These are phyloP conservation scores for Rhizomucor miehei DNA, from an alignment of 371 early-diverging fungal species.

Conservation along the genomic window DNA sequence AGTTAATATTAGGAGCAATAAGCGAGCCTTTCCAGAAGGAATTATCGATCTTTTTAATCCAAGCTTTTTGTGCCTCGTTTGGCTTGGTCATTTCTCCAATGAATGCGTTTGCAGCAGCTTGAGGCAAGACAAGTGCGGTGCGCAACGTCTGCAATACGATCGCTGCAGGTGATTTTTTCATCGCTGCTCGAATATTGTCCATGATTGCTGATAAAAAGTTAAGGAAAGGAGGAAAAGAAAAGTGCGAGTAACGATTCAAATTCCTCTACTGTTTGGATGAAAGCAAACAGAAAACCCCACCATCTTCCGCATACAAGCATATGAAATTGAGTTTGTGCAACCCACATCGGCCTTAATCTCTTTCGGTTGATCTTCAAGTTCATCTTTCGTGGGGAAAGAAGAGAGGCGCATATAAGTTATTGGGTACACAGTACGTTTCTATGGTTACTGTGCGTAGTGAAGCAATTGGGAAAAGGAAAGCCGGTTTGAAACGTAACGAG, in stretches of 20 bases:
- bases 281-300: too few relatives aligned
- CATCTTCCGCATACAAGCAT: too few relatives aligned
- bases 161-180: constrained; percentile 19
- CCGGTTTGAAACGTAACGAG: too few relatives aligned
- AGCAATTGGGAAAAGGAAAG: too few relatives aligned
- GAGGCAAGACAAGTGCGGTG: constrained; percentile 14
- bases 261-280: too few relatives aligned
- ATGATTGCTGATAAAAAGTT: constrained; percentile 7
- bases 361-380: too few relatives aligned
- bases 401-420: too few relatives aligned
- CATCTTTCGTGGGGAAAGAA: too few relatives aligned
- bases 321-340: too few relatives aligned
- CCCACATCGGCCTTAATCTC: too few relatives aligned
- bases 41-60: constrained; percentile 20
- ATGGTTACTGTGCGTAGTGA: too few relatives aligned
- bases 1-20: constrained; percentile 20
- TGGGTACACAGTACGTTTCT: too few relatives aligned
- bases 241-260: background rate
- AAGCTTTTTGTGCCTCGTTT: constrained; percentile 10
- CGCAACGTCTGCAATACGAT: constrained; percentile 17
- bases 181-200: constrained; percentile 17
- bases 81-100: constrained; percentile 25
- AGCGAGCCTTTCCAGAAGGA: constrained; percentile 22
- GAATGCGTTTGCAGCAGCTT: constrained; percentile 11
- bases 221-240: constrained; percentile 3